Evolutionary conservation across 2,329 filamentous ascomycete genomes (phyloP).

Genomic region (Ceratocystis albifundus): DNA sequence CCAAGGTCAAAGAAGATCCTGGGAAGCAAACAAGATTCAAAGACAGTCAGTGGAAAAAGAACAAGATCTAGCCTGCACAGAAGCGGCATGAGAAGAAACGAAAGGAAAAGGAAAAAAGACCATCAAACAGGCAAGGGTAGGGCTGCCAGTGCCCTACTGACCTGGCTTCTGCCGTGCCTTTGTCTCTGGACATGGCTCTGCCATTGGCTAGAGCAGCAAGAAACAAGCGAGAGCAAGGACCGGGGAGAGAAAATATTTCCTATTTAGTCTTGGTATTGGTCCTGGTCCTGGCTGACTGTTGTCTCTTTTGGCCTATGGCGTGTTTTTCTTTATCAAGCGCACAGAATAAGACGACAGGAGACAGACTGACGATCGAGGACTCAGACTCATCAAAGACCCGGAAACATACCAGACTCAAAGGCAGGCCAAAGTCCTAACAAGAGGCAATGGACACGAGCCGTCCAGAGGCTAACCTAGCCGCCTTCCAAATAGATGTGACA

Average conservation of each 20-base stretch:
- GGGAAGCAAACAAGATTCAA: neutral
- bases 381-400: neutral
- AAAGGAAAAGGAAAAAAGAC: neutral
- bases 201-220: neutral
- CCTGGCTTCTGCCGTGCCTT: conserved; percentile 4
- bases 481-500: neutral
- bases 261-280: conserved; percentile 7
- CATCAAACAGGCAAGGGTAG: neutral
- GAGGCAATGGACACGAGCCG: neutral
- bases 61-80: neutral
- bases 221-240: neutral
- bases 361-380: neutral
- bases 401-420: neutral
- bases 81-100: neutral
- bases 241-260: conserved; percentile 2
- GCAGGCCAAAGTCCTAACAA: too few relatives aligned
- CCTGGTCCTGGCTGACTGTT: neutral
- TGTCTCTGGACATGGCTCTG: neutral
- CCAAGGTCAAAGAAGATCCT: neutral
- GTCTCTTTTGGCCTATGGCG: neutral
- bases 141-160: neutral
- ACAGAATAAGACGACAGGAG: neutral
- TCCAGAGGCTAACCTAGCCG: neutral
- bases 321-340: neutral
- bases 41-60: too few relatives aligned